phyloP scores from a whole-genome alignment of 2,329 filamentous ascomycete genomes.

The Fusarium algeriense region DNA sequence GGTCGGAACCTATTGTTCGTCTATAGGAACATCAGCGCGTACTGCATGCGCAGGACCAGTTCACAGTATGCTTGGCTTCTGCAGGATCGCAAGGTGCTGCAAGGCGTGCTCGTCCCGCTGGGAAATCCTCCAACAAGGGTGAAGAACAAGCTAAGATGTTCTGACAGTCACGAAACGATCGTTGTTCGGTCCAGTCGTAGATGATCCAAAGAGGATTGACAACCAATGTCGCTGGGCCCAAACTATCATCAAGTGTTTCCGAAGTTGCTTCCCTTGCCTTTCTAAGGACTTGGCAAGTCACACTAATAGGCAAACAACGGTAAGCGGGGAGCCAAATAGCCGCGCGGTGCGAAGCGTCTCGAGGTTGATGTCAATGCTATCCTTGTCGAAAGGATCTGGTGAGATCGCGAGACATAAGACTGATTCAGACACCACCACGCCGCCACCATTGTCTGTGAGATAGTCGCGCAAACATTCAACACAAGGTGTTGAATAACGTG shows the following conservation, averaged over 20 bases:
- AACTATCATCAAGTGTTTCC: neutral
- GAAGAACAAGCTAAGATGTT: neutral
- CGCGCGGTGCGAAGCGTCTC: constrained; percentile 37
- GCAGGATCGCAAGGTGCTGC: constrained; percentile 9
- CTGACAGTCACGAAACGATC: neutral
- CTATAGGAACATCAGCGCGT: constrained; percentile 3
- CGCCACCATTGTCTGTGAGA: constrained; percentile 15
- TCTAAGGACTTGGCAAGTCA: constrained; percentile 14
- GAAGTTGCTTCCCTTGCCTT: constrained; percentile 26
- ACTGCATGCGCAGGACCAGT: constrained; percentile 11
- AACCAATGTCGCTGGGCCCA: neutral
- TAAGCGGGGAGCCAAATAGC: constrained; percentile 21
- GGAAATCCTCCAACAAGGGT: neutral
- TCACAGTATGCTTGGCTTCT: constrained; percentile 1
- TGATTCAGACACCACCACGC: constrained; percentile 25
- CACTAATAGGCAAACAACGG: constrained; percentile 24
- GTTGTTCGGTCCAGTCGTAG: neutral
- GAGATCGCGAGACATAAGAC: constrained; percentile 21
- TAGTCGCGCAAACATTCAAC: constrained; percentile 2
- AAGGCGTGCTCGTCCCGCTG: neutral
- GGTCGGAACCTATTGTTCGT: constrained; percentile 1
- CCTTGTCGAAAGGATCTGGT: neutral
- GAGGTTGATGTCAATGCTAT: constrained; percentile 12
- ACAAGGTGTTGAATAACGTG: neutral
- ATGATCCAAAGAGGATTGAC: neutral